These are phyloP conservation scores for Chiua virens DNA, from an alignment of 768 basidiomycete species.

Conservation along the genomic window DNA sequence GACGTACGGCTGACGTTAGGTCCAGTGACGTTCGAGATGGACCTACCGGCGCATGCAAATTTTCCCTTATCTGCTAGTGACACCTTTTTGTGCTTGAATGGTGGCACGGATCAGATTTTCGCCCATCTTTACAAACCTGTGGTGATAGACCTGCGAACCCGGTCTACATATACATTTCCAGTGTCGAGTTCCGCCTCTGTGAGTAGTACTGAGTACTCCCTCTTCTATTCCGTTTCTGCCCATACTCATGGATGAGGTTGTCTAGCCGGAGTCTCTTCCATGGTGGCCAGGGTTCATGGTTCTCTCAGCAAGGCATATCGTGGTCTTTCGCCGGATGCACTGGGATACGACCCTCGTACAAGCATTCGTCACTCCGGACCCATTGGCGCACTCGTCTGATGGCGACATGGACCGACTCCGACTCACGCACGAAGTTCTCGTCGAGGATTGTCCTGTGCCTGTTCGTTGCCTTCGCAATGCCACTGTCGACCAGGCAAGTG, in stretches of 20 bases:
- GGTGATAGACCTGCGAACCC: conserved; percentile 18
- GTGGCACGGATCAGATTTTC: conserved; percentile 15
- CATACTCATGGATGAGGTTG: neutral
- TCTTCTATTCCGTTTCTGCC: neutral
- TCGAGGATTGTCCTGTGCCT: conserved; percentile 3
- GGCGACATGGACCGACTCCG: conserved; percentile 2
- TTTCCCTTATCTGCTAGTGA: conserved; percentile 16
- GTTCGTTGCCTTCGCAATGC: conserved; percentile 11
- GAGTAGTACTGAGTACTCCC: neutral
- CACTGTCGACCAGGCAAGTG: conserved; percentile 12
- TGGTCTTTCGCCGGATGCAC: conserved; percentile 14
- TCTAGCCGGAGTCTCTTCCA: neutral
- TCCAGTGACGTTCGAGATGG: conserved; percentile 14
- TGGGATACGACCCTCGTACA: conserved; percentile 15
- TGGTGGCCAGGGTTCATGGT: conserved; percentile 14
- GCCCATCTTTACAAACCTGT: conserved; percentile 6
- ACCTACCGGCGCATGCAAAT: conserved; percentile 15
- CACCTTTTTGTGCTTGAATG: conserved; percentile 18
- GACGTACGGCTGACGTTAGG: conserved; percentile 11
- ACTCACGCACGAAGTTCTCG: conserved; percentile 21
- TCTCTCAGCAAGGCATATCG: conserved; percentile 9
- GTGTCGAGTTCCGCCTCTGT: conserved; percentile 13
- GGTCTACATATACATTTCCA: conserved; percentile 17
- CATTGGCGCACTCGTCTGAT: neutral
- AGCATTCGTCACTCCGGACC: conserved; percentile 13